Conservation (phyloP, 2,329 filamentous ascomycete genomes). For the Septoria linicola region DNA sequence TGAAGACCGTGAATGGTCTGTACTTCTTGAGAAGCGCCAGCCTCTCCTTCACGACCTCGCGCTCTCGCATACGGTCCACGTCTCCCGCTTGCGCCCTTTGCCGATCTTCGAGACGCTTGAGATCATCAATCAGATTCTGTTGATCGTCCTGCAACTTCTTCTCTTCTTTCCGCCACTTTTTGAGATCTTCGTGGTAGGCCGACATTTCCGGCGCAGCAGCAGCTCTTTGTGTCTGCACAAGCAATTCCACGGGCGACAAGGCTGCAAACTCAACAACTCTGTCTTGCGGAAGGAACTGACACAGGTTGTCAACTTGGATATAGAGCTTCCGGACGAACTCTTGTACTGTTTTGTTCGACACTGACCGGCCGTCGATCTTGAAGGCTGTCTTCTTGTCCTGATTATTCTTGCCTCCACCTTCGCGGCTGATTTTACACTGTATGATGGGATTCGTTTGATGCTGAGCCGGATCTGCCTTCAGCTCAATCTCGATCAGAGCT, state of each 20-base stretch:
- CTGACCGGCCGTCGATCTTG: constrained; percentile 67
- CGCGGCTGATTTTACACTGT: constrained; percentile 71
- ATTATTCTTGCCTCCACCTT: constrained; percentile 51
- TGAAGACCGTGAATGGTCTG: constrained; percentile 66
- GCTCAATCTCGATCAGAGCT: constrained; percentile 86
- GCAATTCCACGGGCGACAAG: constrained; percentile 74
- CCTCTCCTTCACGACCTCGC: constrained; percentile 64
- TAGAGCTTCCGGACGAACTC: constrained; percentile 68
- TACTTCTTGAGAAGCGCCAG: constrained; percentile 65
- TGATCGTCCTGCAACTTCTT: constrained; percentile 55
- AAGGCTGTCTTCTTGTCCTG: constrained; percentile 70
- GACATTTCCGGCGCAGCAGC: constrained; percentile 81
- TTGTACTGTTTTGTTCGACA: constrained; percentile 63
- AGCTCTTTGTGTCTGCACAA: constrained; percentile 83
- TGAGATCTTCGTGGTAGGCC: constrained; percentile 72
- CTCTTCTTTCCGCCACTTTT: constrained; percentile 66
- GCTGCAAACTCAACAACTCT: constrained; percentile 91
- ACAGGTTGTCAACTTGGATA: constrained; percentile 96
- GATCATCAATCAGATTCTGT: constrained; percentile 59
- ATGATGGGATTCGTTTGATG: constrained; percentile 69
- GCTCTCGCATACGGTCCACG: constrained; percentile 77
- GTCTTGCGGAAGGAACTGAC: constrained; percentile 95
- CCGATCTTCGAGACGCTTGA: constrained; percentile 68
- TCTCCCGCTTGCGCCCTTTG: constrained; percentile 75
- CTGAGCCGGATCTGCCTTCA: constrained; percentile 61